These are phyloP conservation scores for Helianthus tuberosus DNA, from an alignment of 129 eudicot species.

Conservation along the genomic window DNA sequence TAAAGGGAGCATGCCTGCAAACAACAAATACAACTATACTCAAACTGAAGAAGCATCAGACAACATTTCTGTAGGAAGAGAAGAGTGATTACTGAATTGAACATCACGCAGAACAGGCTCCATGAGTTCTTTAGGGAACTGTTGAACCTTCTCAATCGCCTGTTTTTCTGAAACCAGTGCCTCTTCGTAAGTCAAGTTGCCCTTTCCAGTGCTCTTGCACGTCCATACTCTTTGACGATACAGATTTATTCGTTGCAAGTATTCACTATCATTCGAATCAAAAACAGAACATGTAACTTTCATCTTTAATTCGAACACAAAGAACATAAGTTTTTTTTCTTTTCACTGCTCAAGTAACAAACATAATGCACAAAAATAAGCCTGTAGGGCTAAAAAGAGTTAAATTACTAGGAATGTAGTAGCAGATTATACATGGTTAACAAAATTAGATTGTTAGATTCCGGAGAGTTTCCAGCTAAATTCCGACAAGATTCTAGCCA, in stretches of 20 bases:
- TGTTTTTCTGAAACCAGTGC: constrained; percentile 78
- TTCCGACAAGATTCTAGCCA: no score
- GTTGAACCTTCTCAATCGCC: constrained; percentile 72
- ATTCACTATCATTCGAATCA: constrained; percentile 48
- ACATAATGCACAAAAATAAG: no score
- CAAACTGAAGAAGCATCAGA: constrained; percentile 6
- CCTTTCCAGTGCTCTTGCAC: constrained; percentile 83
- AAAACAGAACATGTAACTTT: background rate
- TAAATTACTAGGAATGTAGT: background rate
- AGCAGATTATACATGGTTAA: no score
- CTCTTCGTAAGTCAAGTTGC: constrained; percentile 92
- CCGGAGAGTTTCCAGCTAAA: no score
- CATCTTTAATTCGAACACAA: background rate
- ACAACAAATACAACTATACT: constrained; percentile 7
- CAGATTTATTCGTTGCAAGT: constrained; percentile 73
- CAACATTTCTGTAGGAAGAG: background rate
- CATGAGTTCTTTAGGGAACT: constrained; percentile 69
- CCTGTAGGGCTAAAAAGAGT: no score
- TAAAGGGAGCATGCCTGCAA: constrained; percentile 80
- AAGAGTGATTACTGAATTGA: constrained; percentile 70
- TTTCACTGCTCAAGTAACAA: no score
- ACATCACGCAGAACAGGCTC: constrained; percentile 76
- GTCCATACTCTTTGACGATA: constrained; percentile 87
- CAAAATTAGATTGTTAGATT: no score
- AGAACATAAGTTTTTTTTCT: no score